phyloP scores from a whole-genome alignment of 345 rosid genomes.

The Camelina laxa region DNA sequence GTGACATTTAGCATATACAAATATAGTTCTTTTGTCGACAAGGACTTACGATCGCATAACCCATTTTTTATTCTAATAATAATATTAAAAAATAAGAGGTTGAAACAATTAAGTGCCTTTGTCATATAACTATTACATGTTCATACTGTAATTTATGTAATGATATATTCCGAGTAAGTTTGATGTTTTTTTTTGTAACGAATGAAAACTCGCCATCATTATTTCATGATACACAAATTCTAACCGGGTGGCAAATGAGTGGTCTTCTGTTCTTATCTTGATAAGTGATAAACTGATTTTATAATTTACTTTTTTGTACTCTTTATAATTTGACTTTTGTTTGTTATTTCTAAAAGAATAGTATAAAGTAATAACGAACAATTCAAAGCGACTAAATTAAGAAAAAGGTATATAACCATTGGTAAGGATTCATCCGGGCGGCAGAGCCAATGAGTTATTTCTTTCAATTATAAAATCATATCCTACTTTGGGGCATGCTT shows the following conservation, averaged over 20 bases:
- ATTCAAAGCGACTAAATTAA: constrained; percentile 4
- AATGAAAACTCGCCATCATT: constrained; percentile 33
- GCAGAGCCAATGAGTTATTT: constrained; percentile 20
- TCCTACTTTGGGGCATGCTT: constrained; percentile 32
- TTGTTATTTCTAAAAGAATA: constrained; percentile 2
- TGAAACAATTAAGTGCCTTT: constrained; percentile 9
- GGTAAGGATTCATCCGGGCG: constrained; percentile 28
- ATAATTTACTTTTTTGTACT: constrained; percentile 24
- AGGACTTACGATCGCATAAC: background rate
- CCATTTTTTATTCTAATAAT: background rate
- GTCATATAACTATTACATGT: constrained; percentile 12
- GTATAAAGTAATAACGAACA: constrained; percentile 33
- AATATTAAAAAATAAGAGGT: background rate
- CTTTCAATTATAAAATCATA: constrained; percentile 26
- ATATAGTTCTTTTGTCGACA: background rate
- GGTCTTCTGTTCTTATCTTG: constrained; percentile 39
- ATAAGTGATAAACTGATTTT: constrained; percentile 30
- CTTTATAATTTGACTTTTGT: constrained; percentile 31
- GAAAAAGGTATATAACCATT: constrained; percentile 26
- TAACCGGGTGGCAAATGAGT: constrained; percentile 24
- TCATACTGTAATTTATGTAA: constrained; percentile 20
- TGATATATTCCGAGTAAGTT: background rate
- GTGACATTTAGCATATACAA: constrained; percentile 20
- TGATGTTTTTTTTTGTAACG: background rate
- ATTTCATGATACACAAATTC: constrained; percentile 8